These are phyloP conservation scores for Eleusine coracana DNA, from an alignment of 176 grass and related monocot species.

Conservation along the genomic window DNA sequence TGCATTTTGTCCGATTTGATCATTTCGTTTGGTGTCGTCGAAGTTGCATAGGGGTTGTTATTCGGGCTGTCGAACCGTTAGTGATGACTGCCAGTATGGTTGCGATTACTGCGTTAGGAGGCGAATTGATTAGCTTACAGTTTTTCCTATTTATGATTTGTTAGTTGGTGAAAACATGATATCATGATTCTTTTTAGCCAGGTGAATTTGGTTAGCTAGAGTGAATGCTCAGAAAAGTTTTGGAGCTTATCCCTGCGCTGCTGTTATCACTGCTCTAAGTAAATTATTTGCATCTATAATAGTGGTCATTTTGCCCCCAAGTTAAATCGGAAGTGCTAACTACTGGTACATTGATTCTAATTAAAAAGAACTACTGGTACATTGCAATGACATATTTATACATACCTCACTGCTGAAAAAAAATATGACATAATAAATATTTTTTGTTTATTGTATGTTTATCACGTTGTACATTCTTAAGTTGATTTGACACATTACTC, in stretches of 20 bases:
- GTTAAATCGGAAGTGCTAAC: not conserved
- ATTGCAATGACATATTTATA: not conserved
- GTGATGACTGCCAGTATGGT: not conserved
- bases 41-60: not conserved
- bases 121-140: not conserved
- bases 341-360: not conserved
- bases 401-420: not conserved
- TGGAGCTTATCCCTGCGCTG: constrained; percentile 17
- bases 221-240: not conserved
- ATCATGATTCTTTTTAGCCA: not conserved
- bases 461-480: constrained; percentile 11
- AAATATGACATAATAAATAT: constrained; percentile 14
- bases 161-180: constrained; percentile 6
- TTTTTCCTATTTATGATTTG: not conserved
- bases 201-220: constrained; percentile 31
- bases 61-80: not conserved
- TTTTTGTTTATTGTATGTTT: constrained; percentile 5
- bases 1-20: constrained; percentile 30
- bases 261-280: constrained; percentile 7
- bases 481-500: constrained; percentile 30
- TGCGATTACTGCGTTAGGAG: not conserved
- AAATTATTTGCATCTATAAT: not conserved
- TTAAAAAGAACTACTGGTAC: not conserved
- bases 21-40: not conserved
- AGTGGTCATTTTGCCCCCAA: not conserved